Conservation (phyloP, 2,329 filamentous ascomycete species). For the Tolypocladium ophioglossoides region DNA sequence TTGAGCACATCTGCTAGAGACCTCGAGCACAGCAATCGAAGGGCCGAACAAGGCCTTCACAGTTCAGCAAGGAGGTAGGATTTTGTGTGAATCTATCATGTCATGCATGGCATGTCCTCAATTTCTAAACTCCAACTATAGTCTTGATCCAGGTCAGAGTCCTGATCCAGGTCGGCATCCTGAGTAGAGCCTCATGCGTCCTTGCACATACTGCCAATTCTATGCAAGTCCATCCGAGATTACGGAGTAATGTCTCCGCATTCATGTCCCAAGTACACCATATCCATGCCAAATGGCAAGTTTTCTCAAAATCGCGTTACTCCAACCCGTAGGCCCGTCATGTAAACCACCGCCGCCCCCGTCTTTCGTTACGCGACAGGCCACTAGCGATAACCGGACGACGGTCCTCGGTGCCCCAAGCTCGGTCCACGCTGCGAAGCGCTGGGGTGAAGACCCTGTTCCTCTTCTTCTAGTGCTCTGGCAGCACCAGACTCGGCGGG, state of each 20-base stretch:
- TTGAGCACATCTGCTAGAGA: slow-evolving; percentile 61
- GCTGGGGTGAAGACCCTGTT: slow-evolving; percentile 6
- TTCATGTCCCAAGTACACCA: not conserved
- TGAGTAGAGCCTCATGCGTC: not conserved
- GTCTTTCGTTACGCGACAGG: not conserved
- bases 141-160: not conserved
- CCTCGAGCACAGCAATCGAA: no score
- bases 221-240: not conserved
- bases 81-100: not conserved
- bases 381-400: slow-evolving; percentile 11
- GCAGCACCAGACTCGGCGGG: not conserved
- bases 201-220: not conserved
- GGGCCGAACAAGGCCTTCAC: no score
- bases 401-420: slow-evolving; percentile 6
- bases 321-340: not conserved
- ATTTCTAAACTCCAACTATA: not conserved
- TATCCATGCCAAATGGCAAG: not conserved
- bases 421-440: slow-evolving; percentile 6
- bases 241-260: not conserved
- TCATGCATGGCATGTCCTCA: not conserved
- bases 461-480: slow-evolving; percentile 7
- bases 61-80: not conserved
- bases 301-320: not conserved
- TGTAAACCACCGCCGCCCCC: not conserved
- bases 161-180: not conserved